Evolutionary conservation across 805 yeast species (phyloP), one percentile per base, ranked within the genome.

Genomic region (Kuraishia molischiana): DNA sequence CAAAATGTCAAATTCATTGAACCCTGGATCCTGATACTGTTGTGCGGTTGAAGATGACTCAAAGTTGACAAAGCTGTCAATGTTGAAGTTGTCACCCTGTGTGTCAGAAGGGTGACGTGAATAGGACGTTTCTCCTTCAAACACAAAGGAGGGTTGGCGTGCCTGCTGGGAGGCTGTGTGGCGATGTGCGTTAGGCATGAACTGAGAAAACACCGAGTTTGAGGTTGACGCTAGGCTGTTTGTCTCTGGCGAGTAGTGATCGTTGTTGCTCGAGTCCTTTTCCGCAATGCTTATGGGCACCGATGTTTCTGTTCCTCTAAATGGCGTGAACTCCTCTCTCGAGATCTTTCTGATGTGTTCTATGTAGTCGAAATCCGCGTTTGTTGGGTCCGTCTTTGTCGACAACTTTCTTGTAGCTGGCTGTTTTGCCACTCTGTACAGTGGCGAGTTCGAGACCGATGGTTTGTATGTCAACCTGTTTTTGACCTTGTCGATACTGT

Each of bases 341-440:
- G 64, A 57, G 30, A 59, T 57, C 35, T 53, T 48, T 40, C 61
- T 49, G 31, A 60, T 60, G 42, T 60, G 65, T 37, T 57, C 62
- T 20, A 60, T 56, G 41, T 60, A 60, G 40, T 60, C 63, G 37
- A 60, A 58, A 34, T 51, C 52, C 19, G 39, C 44, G 24, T 43
- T 38, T 18, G 36, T 29, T 6, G 34, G 36, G 24, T 31, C 38
- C n/a, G 17, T 14, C 8, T 22, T 22, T 8, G 26, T n/a, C 10
- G 26, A 22, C 26, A 11, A 22, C 26, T 22, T 22, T 22, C 26
- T 22, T 8, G 26, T 22, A 11, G n/a, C 4, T 15, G n/a, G 34
- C n/a, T n/a, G n/a, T 24, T 11, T n/a, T 8, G n/a, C 10, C 39
- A 20, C 19, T 31, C 39, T 9, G 17, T 28, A 28, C 6, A 8